Evolutionary conservation across 768 basidiomycete species (phyloP).

Genomic region (Calocera viscosa): DNA sequence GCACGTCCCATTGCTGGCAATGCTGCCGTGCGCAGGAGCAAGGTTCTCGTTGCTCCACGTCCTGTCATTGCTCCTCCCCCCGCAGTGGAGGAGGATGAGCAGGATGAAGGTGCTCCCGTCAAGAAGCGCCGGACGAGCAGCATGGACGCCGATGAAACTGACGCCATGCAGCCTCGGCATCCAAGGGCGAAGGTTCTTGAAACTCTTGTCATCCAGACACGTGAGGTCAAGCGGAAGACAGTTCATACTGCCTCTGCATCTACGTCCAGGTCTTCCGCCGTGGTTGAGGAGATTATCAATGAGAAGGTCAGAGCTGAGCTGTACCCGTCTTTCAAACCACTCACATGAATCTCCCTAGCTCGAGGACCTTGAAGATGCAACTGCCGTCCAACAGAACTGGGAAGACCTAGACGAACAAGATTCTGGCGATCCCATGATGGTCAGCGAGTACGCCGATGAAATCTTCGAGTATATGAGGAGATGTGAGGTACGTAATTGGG

Average conservation of each 20-base stretch:
- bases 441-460: slow-evolving; percentile 88
- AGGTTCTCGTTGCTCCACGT: background rate
- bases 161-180: background rate
- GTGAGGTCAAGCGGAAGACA: background rate
- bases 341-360: too few relatives aligned
- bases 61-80: background rate
- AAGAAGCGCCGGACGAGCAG: slow-evolving; percentile 1
- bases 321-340: too few relatives aligned
- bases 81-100: background rate
- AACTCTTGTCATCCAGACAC: background rate
- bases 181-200: background rate
- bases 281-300: background rate
- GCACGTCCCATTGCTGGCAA: slow-evolving; percentile 4
- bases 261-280: background rate
- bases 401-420: slow-evolving; percentile 88
- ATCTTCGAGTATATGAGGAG: slow-evolving; percentile 85
- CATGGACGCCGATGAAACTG: slow-evolving; percentile 3
- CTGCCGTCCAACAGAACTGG: slow-evolving; percentile 35
- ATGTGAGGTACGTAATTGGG: slow-evolving; percentile 49
- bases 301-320: background rate
- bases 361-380: too few relatives aligned
- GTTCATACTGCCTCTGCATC: background rate
- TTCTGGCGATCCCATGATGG: slow-evolving; percentile 89
- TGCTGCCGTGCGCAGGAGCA: background rate
- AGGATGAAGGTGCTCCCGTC: slow-evolving; percentile 1